Evolutionary conservation across 2,329 filamentous ascomycete species (phyloP), one percentile per base, ranked within the genome.

Genomic region (Cytospora paraplurivora): DNA sequence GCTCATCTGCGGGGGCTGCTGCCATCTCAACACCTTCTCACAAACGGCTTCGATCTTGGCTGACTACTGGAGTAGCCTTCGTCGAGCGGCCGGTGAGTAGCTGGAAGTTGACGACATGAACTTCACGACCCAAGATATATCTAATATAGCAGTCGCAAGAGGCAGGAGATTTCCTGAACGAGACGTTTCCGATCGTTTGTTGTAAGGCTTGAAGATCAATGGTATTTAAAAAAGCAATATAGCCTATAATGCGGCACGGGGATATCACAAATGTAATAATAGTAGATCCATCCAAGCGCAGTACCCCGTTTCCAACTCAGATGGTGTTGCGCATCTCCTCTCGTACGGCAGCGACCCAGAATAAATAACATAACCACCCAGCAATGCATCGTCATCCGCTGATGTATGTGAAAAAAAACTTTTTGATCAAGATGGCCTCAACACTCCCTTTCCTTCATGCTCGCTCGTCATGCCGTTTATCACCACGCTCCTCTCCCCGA

Each of bases 141-240:
- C 27, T 38, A 3, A 38, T 6, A 38, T 13, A 15, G 15, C 37
- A 38, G 15, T 38, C 37, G 13, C 37, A 13, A 11, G 15, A 38
- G 38, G 12, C 38, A 41, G 12, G 27, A 27, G 27, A 27, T n/a
- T 3, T n/a, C 7, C 6, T 44, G 17, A n/a, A n/a, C 41, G 19
- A 19, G 41, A 7, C 15, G 1, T 4, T 7, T 10, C 5, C 13
- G 5, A 10, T n/a, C n/a, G n/a, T 17, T 47, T 10, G 44, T 47
- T 47, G 44, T 47, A 19, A 21, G 4, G 21, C 44, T 47, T 21
- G 1, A 21, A 10, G 12, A 21, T 47, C n/a, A 47, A 21, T 19
- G 44, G 11, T 47, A 47, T 47, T 47, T 47, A 47, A 47, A 47
- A 47, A 47, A 47, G n/a, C 41, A 47, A 47, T 47, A 47, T 47